Evolutionary conservation across 208 protist genomes (phyloP), one percentile per base, ranked within the genome.

Genomic region (Trypanosoma cruzi): DNA sequence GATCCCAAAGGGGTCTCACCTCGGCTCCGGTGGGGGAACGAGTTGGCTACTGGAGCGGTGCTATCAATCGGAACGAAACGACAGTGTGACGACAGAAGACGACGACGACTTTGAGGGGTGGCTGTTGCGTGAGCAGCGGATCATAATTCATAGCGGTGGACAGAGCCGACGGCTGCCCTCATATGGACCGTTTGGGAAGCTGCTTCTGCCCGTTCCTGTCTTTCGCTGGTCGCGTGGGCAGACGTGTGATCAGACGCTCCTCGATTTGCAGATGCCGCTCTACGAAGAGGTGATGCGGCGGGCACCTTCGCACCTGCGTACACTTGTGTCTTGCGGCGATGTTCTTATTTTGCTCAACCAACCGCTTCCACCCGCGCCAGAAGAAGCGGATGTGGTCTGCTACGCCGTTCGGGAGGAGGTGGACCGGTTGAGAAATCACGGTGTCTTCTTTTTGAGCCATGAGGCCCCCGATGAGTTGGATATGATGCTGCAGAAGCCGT

Each of bases 401-500:
- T 69, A 80, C n/a, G 83, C 77, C 36, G 18, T 89, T 53, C 52
- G 29, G 48, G 42, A 64, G 1, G 76, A 72, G 22, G 20, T 66
- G 26, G 32, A 69, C 20, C 18, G 64, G 4, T 48, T 85, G 26
- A 44, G 37, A 26, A 55, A 72, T 36, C 77, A 85, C 66, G 83
- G 80, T 46, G 79, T 89, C 24, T 79, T 85, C 49, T 83, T 84
- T 58, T 75, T 69, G 32, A 58, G 55, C n/a, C 63, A 42, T 32
- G 37, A 49, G 24, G 32, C 18, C 7, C 72, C 73, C 0, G 58
- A 56, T 0, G 68, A 75, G 13, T 72, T 88, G n/a, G 69, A 75
- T 10, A 81, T 75, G 53, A 82, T 88, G 82, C 34, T 83, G 58
- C 82, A 88, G 79, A 88, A 85, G 53, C 82, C 82, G n/a, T 70